Evolutionary conservation across 768 basidiomycete genomes (phyloP), one percentile per base, ranked within the genome.

Genomic region (Daedalea quercina): DNA sequence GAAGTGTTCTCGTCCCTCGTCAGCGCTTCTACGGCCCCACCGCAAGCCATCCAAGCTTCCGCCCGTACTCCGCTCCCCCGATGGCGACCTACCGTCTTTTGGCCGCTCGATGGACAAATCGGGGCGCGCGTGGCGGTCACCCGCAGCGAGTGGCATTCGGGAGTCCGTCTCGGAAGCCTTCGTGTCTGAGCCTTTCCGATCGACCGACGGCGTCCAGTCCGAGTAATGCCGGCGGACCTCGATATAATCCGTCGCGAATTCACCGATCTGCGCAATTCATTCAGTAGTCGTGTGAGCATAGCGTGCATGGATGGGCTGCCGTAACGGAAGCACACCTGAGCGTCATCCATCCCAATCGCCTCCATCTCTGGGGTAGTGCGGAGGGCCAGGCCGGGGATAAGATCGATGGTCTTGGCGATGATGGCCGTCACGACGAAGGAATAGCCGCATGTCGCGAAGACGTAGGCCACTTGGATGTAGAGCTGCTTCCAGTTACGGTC

Each of bases 331-430:
- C 77, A 52, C 57, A 86, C 85, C 76, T 90, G 82, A 24, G 80
- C 76, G 61, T 92, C 88, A 67, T 97, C 94, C 61, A 95, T 83
- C 50, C 94, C 94, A 34, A 94, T 70, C 23, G 82, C 79, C 68
- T 89, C 86, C 23, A 71, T 75, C 56, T 83, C 81, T 53, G 82
- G 80, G 7, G 69, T 66, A 20, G 76, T 73, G 44, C 90, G 85
- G 52, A 97, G 76, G 25, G 80, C 73, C 47, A 90, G 76, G 40
- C 82, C 83, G 4, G 91, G 91, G 57, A 90, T 82, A 64, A 68
- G 78, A 69, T 94, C 87, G 84, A 95, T 88, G 54, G 79, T 68
- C 85, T 85, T 87, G n/a, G 48, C 76, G 61, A 90, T 85, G 66
- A 85, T 64, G 54, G 85, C 83, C 24, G 87, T 90, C 69, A 90